These are phyloP conservation scores for Friedmanniomyces endolithicus DNA, from an alignment of 495 filamentous ascomycete species.

Conservation along the genomic window DNA sequence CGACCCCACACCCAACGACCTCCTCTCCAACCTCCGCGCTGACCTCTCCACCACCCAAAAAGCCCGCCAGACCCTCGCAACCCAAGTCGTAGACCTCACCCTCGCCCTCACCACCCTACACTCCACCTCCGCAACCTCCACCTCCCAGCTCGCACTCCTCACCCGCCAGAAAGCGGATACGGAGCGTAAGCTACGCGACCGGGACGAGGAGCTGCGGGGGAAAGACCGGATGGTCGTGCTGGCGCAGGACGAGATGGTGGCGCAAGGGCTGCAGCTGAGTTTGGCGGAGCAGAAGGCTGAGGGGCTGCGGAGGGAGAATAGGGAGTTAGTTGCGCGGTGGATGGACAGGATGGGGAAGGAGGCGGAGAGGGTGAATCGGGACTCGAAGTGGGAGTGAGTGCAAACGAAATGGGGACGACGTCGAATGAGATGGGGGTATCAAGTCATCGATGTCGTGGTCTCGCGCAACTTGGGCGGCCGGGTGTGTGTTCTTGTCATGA, in stretches of 20 bases:
- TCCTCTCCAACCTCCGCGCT: constrained; percentile 22
- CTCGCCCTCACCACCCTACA: constrained; percentile 27
- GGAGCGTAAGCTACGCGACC: constrained; percentile 53
- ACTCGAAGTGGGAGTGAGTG: constrained; percentile 26
- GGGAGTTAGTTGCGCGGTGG: constrained; percentile 79
- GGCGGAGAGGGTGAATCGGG: constrained; percentile 76
- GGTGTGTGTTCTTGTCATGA: no score
- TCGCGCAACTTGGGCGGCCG: no score
- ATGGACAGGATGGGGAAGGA: constrained; percentile 76
- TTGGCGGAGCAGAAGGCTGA: constrained; percentile 60
- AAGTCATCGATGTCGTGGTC: no score
- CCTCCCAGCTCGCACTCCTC: constrained; percentile 46
- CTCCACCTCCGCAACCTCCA: constrained; percentile 26
- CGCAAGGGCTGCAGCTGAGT: constrained; percentile 75
- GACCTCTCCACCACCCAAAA: constrained; percentile 31
- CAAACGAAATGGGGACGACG: no score
- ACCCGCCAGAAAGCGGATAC: constrained; percentile 50
- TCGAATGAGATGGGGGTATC: no score
- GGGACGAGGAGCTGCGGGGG: constrained; percentile 70
- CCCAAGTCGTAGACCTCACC: constrained; percentile 21
- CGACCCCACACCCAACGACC: constrained; percentile 8
- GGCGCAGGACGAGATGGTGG: constrained; percentile 81
- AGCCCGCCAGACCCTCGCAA: constrained; percentile 24
- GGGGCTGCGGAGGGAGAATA: constrained; percentile 67
- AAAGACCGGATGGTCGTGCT: constrained; percentile 76